Conservation (phyloP, 2,329 filamentous ascomycete species). For the Curvularia eragrostidis region DNA sequence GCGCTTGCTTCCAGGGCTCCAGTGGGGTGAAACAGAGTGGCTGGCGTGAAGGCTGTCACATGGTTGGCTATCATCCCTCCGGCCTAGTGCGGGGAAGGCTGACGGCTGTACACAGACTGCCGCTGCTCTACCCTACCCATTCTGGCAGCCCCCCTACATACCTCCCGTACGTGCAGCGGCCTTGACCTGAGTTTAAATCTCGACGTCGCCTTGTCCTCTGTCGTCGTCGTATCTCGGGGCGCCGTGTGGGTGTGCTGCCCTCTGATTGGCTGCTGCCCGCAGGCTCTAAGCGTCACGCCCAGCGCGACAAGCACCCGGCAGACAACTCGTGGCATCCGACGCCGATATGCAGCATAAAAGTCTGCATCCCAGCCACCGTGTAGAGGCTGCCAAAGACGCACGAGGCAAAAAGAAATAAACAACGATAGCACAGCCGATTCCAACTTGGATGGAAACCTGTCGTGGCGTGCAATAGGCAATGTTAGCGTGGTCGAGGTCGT, state of each 20-base stretch:
- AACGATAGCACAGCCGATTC: neutral
- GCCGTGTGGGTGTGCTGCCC: slow-evolving; percentile 10
- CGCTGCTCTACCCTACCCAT: too few species aligned
- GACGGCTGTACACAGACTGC: neutral
- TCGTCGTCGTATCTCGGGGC: neutral
- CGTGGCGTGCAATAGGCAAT: slow-evolving; percentile 5
- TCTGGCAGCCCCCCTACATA: neutral
- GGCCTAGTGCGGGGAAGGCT: slow-evolving; percentile 26
- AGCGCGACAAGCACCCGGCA: neutral
- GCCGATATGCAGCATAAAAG: neutral
- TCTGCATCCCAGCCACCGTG: too few species aligned
- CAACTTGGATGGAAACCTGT: neutral
- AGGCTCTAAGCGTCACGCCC: neutral
- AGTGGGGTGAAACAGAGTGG: slow-evolving; percentile 43
- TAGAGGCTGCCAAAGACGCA: neutral
- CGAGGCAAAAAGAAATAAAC: slow-evolving; percentile 1
- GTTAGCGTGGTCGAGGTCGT: neutral
- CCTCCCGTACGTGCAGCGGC: neutral
- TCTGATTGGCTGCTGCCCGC: slow-evolving; percentile 16
- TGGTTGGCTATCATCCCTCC: slow-evolving; percentile 31
- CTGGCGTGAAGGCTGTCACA: slow-evolving; percentile 23
- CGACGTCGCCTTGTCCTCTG: neutral
- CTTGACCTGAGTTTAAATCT: neutral
- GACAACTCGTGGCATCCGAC: neutral
- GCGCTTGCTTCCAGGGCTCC: slow-evolving; percentile 29